Evolutionary conservation across 768 basidiomycete genomes (phyloP).

Genomic region (Russula brevipes): DNA sequence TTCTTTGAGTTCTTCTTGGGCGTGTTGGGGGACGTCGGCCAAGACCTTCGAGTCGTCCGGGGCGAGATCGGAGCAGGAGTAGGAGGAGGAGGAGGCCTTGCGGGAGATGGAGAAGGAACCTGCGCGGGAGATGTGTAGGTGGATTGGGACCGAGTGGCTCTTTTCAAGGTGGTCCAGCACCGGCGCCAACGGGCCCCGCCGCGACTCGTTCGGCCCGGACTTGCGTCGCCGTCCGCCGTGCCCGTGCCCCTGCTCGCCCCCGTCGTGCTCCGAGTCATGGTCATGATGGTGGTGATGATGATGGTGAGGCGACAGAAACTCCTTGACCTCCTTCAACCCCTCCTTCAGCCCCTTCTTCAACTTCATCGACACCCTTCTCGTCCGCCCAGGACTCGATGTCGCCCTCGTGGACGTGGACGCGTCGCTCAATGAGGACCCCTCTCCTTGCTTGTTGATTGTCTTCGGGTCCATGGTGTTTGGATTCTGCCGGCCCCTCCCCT

Average conservation of each 20-base stretch:
- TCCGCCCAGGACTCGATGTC: slow-evolving; percentile 13
- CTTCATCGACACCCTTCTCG: slow-evolving; percentile 25
- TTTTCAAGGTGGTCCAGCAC: slow-evolving; percentile 18
- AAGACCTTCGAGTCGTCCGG: slow-evolving; percentile 16
- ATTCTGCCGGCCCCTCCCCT: neutral
- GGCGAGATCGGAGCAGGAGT: slow-evolving; percentile 6
- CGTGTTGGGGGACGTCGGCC: slow-evolving; percentile 4
- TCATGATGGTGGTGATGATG: slow-evolving; percentile 2
- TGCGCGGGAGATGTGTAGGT: slow-evolving; percentile 29
- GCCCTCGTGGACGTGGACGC: neutral
- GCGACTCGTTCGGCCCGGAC: slow-evolving; percentile 14
- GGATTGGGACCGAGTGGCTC: slow-evolving; percentile 25
- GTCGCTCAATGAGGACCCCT: slow-evolving; percentile 8
- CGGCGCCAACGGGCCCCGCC: slow-evolving; percentile 18
- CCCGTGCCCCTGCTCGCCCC: neutral
- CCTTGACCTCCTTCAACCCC: slow-evolving; percentile 27
- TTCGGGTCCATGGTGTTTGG: slow-evolving; percentile 1
- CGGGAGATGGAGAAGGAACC: slow-evolving; percentile 43
- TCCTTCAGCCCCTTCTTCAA: slow-evolving; percentile 26
- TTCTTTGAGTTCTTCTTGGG: neutral
- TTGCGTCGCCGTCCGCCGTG: slow-evolving; percentile 1
- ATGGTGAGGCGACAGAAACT: slow-evolving; percentile 17
- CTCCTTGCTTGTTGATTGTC: slow-evolving; percentile 2
- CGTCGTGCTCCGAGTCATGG: neutral
- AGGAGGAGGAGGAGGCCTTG: slow-evolving; percentile 33